Base-by-base conservation (phyloP, 345 rosid genomes). In the Dipteronia sinensis region DNA sequence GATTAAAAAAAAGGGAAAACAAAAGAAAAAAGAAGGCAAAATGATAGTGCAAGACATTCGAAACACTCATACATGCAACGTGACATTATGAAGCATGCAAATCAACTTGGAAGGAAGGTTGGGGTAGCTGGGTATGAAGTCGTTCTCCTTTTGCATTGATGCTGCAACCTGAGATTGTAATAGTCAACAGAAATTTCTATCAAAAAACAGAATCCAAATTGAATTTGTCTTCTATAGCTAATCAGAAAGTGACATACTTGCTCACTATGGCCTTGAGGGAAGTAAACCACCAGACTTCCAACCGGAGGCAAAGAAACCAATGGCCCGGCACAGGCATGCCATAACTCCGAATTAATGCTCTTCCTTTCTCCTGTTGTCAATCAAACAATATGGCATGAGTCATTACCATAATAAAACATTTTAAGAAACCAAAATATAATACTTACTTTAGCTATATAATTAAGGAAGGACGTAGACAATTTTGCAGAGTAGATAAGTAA, bases 281-380 rank as follows among this genome's bases (percentile, higher is more conserved):
- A 95, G 90, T 95, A 95, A 73, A 95, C 95, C 16, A 95, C 98
- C 68, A 92, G 94, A 81, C 98, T 95, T 75, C 98, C 97, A 22
- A 93, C 87, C 46, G 97, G 98, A 66, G 98, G 98, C 80, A 95
- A 85, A 63, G 97, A 92, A 74, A 93, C 98, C 78, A 95, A 79
- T 51, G 98, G 98, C 31, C 98, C 98, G 1, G 97, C 98, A 87
- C 98, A 95, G 82, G 98, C 98, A 82, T 95, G 98, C 98, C 98
- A 95, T 82, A 95, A 81, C 75, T 90, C 97, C 23, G 98, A 93
- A 87, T 92, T 93, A 71, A 93, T 92, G 70, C 44, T 80, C 84
- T 92, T 95, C 85, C 89, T 92, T 79, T 95, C 99, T 55, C 93
- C 99, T 95, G 88, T 71, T 75, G 65, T 56, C 78, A 75, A 77